Evolutionary conservation across 2,329 filamentous ascomycete genomes (phyloP).

Genomic region (Xylaria sp.): DNA sequence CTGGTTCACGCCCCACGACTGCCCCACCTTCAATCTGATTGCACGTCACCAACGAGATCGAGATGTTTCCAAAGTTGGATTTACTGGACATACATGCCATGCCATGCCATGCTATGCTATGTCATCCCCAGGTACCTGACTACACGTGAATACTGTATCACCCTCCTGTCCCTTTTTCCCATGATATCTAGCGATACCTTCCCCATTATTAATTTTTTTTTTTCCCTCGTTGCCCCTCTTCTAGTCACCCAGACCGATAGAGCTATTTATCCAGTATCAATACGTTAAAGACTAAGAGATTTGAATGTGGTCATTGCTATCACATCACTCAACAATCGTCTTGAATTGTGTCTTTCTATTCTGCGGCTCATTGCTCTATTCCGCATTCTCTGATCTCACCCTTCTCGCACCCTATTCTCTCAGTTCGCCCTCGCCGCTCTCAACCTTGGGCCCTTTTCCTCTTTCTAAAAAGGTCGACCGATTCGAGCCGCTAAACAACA

Average conservation of each 20-base stretch:
- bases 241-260: neutral
- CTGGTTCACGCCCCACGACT: neutral
- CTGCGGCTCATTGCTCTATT: neutral
- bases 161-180: neutral
- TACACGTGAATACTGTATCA: neutral
- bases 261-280: neutral
- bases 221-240: neutral
- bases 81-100: neutral
- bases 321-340: neutral
- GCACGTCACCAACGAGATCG: constrained; percentile 23
- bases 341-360: neutral
- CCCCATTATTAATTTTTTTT: too few species aligned
- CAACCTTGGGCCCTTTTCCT: neutral
- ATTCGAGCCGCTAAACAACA: constrained; percentile 36
- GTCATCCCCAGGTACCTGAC: too few species aligned
- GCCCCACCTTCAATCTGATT: constrained; percentile 11
- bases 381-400: neutral
- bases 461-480: neutral
- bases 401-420: neutral
- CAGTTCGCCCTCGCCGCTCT: neutral
- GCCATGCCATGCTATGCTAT: too few species aligned
- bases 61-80: neutral
- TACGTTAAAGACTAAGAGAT: neutral
- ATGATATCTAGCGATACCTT: neutral
- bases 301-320: neutral